Conservation (phyloP, 164 flowering plant genomes). For the Vitis cinerea region DNA sequence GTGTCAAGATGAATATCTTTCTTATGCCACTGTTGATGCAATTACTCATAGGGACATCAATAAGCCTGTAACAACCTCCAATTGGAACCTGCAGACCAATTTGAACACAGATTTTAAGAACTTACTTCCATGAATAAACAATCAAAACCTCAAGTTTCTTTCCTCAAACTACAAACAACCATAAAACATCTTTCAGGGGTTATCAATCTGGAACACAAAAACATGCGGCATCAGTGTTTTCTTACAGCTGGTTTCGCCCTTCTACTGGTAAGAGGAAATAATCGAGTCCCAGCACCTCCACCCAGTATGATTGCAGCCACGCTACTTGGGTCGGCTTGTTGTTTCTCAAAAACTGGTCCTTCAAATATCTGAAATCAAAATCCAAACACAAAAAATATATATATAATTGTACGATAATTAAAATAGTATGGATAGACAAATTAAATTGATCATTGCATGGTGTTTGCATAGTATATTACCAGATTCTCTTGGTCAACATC, state of each 20-base stretch:
- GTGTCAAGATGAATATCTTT: constrained; percentile 86
- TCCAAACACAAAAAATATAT: background rate
- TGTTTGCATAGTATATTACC: constrained; percentile 19
- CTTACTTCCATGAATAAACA: too few relatives aligned
- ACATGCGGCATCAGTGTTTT: background rate
- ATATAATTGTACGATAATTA: background rate
- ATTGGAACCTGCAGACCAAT: constrained; percentile 65
- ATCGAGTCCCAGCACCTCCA: constrained; percentile 94
- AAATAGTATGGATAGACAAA: background rate
- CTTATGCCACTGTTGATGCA: constrained; percentile 86
- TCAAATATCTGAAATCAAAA: constrained; percentile 44
- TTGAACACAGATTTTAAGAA: too few relatives aligned
- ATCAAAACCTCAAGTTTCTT: too few relatives aligned
- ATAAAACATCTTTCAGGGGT: too few relatives aligned
- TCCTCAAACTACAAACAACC: too few relatives aligned
- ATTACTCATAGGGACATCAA: constrained; percentile 91
- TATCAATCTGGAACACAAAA: background rate
- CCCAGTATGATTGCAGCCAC: constrained; percentile 83
- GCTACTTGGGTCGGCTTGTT: constrained; percentile 58
- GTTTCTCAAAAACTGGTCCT: constrained; percentile 33
- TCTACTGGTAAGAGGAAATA: constrained; percentile 79
- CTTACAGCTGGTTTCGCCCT: constrained; percentile 92
- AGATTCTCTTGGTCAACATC: constrained; percentile 34
- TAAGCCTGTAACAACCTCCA: constrained; percentile 84
- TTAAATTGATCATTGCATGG: too few relatives aligned